phyloP scores from a whole-genome alignment of 805 yeast species.

The Teunomyces lycoperdinae region DNA sequence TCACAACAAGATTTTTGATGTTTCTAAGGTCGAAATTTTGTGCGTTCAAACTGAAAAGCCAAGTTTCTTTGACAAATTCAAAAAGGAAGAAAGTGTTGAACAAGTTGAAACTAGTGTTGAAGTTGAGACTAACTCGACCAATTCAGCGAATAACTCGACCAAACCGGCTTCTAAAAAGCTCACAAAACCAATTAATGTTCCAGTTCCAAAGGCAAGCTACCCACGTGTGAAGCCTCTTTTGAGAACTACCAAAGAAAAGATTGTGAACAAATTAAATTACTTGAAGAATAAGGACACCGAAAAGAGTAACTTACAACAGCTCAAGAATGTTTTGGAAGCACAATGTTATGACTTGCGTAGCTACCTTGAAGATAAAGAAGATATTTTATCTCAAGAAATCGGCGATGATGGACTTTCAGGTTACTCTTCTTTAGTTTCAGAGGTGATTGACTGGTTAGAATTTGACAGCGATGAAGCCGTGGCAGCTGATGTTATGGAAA shows the following conservation, averaged over 20 bases:
- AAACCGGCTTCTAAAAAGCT: conserved; percentile 17
- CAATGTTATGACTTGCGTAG: conserved; percentile 68
- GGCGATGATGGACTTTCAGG: conserved; percentile 34
- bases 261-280: conserved; percentile 47
- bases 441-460: conserved; percentile 74
- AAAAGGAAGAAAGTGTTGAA: conserved; percentile 21
- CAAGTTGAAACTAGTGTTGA: conserved; percentile 8
- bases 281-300: conserved; percentile 56
- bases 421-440: conserved; percentile 34
- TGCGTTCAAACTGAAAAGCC: conserved; percentile 30
- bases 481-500: conserved; percentile 23
- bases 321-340: conserved; percentile 69
- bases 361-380: conserved; percentile 53
- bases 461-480: conserved; percentile 58
- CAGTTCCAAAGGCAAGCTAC: conserved; percentile 49
- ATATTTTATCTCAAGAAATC: conserved; percentile 32
- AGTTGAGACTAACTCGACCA: conserved; percentile 8
- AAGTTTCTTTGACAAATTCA: conserved; percentile 25
- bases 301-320: conserved; percentile 52
- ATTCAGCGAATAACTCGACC: conserved; percentile 13
- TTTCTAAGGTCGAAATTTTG: conserved; percentile 43
- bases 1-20: conserved; percentile 47
- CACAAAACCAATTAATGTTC: conserved; percentile 22
- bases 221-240: conserved; percentile 31
- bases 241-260: conserved; percentile 39